Conservation (phyloP, 2,329 filamentous ascomycete species). For the Aspergillus pseudoviridinutans region DNA sequence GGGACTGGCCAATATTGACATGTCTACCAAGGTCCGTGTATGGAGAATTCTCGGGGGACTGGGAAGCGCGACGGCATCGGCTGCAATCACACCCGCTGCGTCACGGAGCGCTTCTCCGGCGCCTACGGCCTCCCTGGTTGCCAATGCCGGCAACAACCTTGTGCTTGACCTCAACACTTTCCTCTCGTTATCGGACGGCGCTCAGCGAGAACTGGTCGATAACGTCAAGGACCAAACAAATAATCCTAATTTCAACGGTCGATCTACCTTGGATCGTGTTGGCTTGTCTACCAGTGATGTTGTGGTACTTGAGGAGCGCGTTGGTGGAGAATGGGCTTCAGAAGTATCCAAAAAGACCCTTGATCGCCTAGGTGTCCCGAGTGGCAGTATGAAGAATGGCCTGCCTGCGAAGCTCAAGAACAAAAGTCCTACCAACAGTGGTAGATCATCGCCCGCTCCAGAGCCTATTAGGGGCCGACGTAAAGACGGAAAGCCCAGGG, state of each 20-base stretch:
- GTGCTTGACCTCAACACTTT: conserved; percentile 63
- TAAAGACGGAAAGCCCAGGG: conserved; percentile 65
- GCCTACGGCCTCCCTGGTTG: conserved; percentile 39
- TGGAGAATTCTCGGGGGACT: conserved; percentile 59
- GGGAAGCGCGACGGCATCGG: conserved; percentile 42
- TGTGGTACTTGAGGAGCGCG: conserved; percentile 78
- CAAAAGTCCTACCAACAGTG: conserved; percentile 47
- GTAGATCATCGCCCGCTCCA: conserved; percentile 66
- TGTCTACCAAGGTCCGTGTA: conserved; percentile 69
- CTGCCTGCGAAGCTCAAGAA: conserved; percentile 33
- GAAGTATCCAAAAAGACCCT: conserved; percentile 43
- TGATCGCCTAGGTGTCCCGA: conserved; percentile 49
- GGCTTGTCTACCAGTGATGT: conserved; percentile 69
- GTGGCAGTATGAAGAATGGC: conserved; percentile 31
- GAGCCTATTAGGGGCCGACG: conserved; percentile 65
- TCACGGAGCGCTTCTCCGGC: conserved; percentile 43
- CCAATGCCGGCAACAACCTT: conserved; percentile 46
- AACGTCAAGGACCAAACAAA: conserved; percentile 64
- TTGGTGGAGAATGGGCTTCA: conserved; percentile 57
- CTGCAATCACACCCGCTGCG: conserved; percentile 41
- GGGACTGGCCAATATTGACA: conserved; percentile 60
- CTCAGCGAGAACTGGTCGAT: conserved; percentile 61
- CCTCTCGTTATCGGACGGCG: conserved; percentile 56
- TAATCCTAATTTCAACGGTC: conserved; percentile 75
- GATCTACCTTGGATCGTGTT: conserved; percentile 59